Evolutionary conservation across 2,329 filamentous ascomycete genomes (phyloP).

Genomic region (Huntiella moniliformis): DNA sequence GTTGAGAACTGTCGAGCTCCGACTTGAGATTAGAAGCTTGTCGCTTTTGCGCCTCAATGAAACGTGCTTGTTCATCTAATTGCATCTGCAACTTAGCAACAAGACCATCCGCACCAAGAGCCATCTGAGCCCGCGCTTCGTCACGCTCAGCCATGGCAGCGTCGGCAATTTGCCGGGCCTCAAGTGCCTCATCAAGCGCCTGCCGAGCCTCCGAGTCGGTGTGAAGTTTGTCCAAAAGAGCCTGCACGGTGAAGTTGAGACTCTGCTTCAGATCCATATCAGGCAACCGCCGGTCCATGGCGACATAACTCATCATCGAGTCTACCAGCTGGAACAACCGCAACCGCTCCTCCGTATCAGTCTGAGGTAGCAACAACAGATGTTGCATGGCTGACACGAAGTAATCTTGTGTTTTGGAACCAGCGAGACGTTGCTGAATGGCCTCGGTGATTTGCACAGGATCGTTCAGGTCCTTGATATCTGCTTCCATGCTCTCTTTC

Average conservation of each 20-base stretch:
- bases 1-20: slow-evolving; percentile 72
- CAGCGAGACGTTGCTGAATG: slow-evolving; percentile 67
- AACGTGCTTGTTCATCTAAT: slow-evolving; percentile 75
- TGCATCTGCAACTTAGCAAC: slow-evolving; percentile 87
- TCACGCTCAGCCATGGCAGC: slow-evolving; percentile 91
- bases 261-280: slow-evolving; percentile 98
- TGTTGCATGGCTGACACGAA: slow-evolving; percentile 93
- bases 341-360: slow-evolving; percentile 76
- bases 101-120: slow-evolving; percentile 80
- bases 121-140: slow-evolving; percentile 76
- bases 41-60: slow-evolving; percentile 74
- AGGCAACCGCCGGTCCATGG: slow-evolving; percentile 87
- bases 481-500: slow-evolving; percentile 69
- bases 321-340: slow-evolving; percentile 96
- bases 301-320: slow-evolving; percentile 96
- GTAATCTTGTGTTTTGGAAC: slow-evolving; percentile 79
- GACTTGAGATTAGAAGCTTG: slow-evolving; percentile 78
- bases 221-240: slow-evolving; percentile 81
- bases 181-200: slow-evolving; percentile 76
- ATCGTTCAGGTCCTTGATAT: slow-evolving; percentile 81
- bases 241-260: slow-evolving; percentile 93
- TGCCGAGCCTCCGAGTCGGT: slow-evolving; percentile 90
- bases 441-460: slow-evolving; percentile 86
- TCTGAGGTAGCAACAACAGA: slow-evolving; percentile 77
- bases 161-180: slow-evolving; percentile 82